Evolutionary conservation across 164 flowering plant genomes (phyloP).

Genomic region (Paratinospora sagittata): DNA sequence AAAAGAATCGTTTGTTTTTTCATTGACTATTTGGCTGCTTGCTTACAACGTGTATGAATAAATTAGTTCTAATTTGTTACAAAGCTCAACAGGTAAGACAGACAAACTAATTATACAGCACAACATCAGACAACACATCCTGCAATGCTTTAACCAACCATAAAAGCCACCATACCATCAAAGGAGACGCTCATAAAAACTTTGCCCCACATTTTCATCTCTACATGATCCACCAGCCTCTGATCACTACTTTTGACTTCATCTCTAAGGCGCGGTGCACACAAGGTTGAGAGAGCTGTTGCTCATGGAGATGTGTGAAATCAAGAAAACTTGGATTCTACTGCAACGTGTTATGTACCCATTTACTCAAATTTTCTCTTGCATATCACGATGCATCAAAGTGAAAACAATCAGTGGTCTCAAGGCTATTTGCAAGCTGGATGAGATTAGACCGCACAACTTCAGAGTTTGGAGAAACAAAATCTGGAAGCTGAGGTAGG

Average conservation of each 20-base stretch:
- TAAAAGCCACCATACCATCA: slow-evolving; percentile 3
- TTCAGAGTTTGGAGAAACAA: slow-evolving; percentile 50
- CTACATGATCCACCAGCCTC: neutral
- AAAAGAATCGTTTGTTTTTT: slow-evolving; percentile 1
- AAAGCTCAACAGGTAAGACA: neutral
- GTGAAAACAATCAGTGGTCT: slow-evolving; percentile 42
- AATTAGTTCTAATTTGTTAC: slow-evolving; percentile 11
- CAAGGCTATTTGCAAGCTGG: slow-evolving; percentile 54
- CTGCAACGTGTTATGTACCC: neutral
- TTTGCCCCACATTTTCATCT: neutral
- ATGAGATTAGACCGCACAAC: slow-evolving; percentile 39
- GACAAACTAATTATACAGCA: slow-evolving; percentile 16
- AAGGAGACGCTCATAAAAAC: neutral
- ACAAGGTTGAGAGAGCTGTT: too few relatives aligned
- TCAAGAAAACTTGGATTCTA: slow-evolving; percentile 6
- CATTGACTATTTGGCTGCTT: slow-evolving; percentile 5
- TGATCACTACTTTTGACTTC: neutral
- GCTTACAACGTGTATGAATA: slow-evolving; percentile 15
- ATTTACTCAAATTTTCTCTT: neutral
- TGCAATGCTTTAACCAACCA: slow-evolving; percentile 8
- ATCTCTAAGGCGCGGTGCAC: neutral
- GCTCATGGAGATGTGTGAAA: neutral
- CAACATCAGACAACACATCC: slow-evolving; percentile 7
- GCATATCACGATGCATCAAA: slow-evolving; percentile 22
- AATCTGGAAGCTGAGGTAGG: slow-evolving; percentile 61